Percentiles rank a stretch among this genome's conserved stretches.
These are phyloP conservation scores for Suhomyces coccinellae DNA, from an alignment of 1,139 yeast genomes.

Conservation along the genomic window DNA sequence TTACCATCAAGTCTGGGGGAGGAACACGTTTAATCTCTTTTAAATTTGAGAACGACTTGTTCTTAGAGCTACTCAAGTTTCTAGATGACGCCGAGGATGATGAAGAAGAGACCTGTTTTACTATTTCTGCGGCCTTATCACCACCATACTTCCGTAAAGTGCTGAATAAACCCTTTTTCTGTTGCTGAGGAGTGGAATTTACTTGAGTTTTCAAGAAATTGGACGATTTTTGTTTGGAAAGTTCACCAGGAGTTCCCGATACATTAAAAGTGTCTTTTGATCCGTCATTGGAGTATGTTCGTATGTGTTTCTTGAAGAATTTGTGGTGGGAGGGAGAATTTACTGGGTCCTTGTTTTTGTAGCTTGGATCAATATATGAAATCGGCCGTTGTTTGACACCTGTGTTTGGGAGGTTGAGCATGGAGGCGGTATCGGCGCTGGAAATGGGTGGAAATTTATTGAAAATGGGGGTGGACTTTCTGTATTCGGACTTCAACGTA, in stretches of 20 bases:
- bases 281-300: conserved; percentile 58
- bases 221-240: neutral
- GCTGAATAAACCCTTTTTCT: conserved; percentile 39
- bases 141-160: conserved; percentile 46
- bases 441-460: conserved; percentile 24
- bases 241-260: neutral
- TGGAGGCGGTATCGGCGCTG: conserved; percentile 15
- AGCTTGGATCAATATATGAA: conserved; percentile 51
- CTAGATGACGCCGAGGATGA: conserved; percentile 7
- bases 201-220: conserved; percentile 1
- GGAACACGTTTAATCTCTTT: neutral
- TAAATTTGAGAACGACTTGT: conserved; percentile 1
- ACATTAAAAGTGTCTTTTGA: conserved; percentile 20
- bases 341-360: conserved; percentile 18
- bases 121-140: conserved; percentile 41
- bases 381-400: conserved; percentile 47
- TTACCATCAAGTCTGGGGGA: conserved; percentile 1
- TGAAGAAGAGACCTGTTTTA: conserved; percentile 29
- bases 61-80: conserved; percentile 4
- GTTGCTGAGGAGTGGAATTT: neutral
- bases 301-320: conserved; percentile 59
- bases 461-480: conserved; percentile 36
- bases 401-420: conserved; percentile 12
- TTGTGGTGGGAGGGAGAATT: conserved; percentile 48
- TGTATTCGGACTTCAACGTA: conserved; percentile 25